Evolutionary conservation across 768 basidiomycete genomes (phyloP).

Genomic region (Boletus vermiculosoides): DNA sequence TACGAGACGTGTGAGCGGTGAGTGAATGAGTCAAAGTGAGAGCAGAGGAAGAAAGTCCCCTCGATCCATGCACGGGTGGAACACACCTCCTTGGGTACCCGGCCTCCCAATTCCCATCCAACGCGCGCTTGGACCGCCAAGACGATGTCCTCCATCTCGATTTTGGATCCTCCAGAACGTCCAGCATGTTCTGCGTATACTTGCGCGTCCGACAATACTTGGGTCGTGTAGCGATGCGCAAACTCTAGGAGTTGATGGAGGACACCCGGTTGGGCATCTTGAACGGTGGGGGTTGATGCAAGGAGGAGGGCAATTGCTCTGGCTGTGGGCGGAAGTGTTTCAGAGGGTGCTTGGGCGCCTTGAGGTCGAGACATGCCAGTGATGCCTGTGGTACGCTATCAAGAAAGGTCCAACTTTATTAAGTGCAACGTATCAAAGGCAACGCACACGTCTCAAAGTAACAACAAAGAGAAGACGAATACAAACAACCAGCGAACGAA

Average conservation of each 20-base stretch:
- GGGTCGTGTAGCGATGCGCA: slow-evolving; percentile 78
- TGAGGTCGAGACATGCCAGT: slow-evolving; percentile 41
- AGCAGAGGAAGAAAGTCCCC: too few species aligned
- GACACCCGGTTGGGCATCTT: slow-evolving; percentile 84
- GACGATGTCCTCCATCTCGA: slow-evolving; percentile 80
- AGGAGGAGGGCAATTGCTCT: slow-evolving; percentile 80
- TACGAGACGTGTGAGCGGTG: background rate
- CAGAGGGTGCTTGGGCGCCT: slow-evolving; percentile 37
- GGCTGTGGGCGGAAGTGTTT: slow-evolving; percentile 81
- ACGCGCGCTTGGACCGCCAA: slow-evolving; percentile 86
- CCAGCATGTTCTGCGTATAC: slow-evolving; percentile 89
- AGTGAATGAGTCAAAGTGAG: background rate
- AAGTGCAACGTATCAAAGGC: slow-evolving; percentile 6
- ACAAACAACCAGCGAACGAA: slow-evolving; percentile 19
- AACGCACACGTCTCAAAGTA: background rate
- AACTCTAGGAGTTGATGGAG: slow-evolving; percentile 87
- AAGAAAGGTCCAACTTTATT: slow-evolving; percentile 8
- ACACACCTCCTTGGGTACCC: slow-evolving; percentile 83
- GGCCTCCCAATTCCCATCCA: slow-evolving; percentile 89
- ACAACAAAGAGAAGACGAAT: slow-evolving; percentile 1
- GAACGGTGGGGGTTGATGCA: slow-evolving; percentile 79
- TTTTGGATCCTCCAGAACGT: slow-evolving; percentile 55
- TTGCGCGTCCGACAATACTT: slow-evolving; percentile 80
- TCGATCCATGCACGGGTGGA: background rate
- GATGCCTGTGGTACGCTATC: background rate